Evolutionary conservation across 2,329 filamentous ascomycete species (phyloP), one percentile per base, ranked within the genome.

Genomic region (Xylaria sp.): DNA sequence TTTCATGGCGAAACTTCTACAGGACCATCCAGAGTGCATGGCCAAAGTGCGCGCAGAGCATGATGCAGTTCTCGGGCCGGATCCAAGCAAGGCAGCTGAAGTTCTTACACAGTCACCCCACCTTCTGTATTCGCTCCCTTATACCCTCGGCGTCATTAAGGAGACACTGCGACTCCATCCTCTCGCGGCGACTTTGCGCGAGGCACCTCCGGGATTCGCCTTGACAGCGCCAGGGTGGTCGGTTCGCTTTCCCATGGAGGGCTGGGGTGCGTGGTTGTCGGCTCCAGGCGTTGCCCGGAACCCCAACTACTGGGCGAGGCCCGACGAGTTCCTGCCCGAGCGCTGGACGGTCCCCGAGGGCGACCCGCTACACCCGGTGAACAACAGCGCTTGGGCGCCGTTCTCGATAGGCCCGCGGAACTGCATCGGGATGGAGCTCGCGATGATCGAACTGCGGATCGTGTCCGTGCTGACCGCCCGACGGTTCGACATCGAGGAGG

Each of bases 341-440:
- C 65, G 77, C 17, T 74, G 74, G 65, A 65, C 71, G 7, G 69
- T 59, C 1, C 70, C 66, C 5, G 70, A 72, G 35, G 70, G 70
- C 35, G 64, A 73, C 28, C 67, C 70, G 40, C 61, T 74, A n/a
- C 67, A 73, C 43, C 65, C 70, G 5, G 58, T 60, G 0, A 42
- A 54, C 21, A 70, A 69, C 50, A 78, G 80, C 57, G 83, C 83
- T 0, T 87, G 79, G 78, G 75, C 82, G 6, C 78, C 83, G 0
- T 88, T 88, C 69, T 80, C 81, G 46, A 76, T 81, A 19, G 85
- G 85, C 0, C 80, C 81, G 3, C 72, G 85, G 9, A 83, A 81
- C 45, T 88, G 85, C 63, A 81, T 88, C 35, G 86, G 85, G 0
- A 81, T 87, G 72, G 80, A 84, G 63, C 74, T 88, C 46, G 85